Evolutionary conservation across 2,329 filamentous ascomycete genomes (phyloP), one percentile per base, ranked within the genome.

Genomic region (Cercospora berteroae): DNA sequence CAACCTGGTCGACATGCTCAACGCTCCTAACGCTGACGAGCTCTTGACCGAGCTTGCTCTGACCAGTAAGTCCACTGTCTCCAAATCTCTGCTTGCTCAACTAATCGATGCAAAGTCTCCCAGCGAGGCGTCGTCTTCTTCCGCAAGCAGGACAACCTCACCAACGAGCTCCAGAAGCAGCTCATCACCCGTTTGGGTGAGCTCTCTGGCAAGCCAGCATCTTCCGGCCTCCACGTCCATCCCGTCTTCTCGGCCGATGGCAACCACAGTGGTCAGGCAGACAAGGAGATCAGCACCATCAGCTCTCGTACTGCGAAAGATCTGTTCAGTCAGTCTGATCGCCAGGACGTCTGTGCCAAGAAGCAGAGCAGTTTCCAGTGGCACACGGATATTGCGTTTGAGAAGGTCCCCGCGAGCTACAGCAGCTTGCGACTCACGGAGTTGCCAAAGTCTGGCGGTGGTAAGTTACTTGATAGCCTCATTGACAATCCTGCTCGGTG

Each of bases 41-140:
- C 67, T 64, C 7, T 42, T 70, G 27, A 39, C 55, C 27, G 69
- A 70, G 20, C 58, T 70, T 2, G 69, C 69, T 12, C 62, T 67
- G 23, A 69, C 64, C 7, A 62, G 68, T 68, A 36, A 39, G 50
- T 55, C 3, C 64, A 7, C 18, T 18, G 20, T 10, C 23, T 44
- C 10, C n/a, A 10, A 48, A 20, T 48, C 18, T 20, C n/a, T 48
- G n/a, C 44, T 48, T 48, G 18, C 44, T 20, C 44, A 48, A 27
- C 48, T 27, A 23, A 55, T 55, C 48, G 13, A 55, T 55, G 23
- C 5, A 25, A 55, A 90, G 88, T 91, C 71, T 90, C 89, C 1
- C 85, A 87, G 67, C 85, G 89, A 0, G 89, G 89, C 9, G 89
- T 91, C 3, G 88, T 90, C 39, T 90, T 91, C 80, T 90, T 91